phyloP scores from a whole-genome alignment of 192 early-diverging fungal genomes.

The Coemansia sp. region DNA sequence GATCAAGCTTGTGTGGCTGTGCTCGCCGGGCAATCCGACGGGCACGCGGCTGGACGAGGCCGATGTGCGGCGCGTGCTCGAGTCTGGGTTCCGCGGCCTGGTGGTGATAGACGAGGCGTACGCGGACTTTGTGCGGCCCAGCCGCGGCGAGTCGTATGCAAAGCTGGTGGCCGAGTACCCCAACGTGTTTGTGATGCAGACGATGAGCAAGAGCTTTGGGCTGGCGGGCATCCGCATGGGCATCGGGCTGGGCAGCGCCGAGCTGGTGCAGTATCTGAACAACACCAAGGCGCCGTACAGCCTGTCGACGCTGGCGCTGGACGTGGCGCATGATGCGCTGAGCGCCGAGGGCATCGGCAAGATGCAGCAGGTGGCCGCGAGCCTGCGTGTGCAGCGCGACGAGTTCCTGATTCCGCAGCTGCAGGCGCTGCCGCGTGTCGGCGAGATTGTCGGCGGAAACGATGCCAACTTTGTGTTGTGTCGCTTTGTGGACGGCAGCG shows the following conservation, averaged over 20 bases:
- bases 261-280: slow-evolving; percentile 87
- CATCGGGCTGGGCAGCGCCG: slow-evolving; percentile 72
- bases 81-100: slow-evolving; percentile 68
- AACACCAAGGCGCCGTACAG: slow-evolving; percentile 99
- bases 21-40: slow-evolving; percentile 99
- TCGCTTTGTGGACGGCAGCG: slow-evolving; percentile 66
- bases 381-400: slow-evolving; percentile 65
- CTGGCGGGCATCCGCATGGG: slow-evolving; percentile 95
- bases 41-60: slow-evolving; percentile 72
- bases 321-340: slow-evolving; percentile 77
- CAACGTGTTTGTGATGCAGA: slow-evolving; percentile 95
- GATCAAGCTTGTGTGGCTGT: slow-evolving; percentile 92
- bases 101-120: slow-evolving; percentile 99
- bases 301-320: slow-evolving; percentile 83
- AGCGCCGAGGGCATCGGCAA: slow-evolving; percentile 60
- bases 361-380: slow-evolving; percentile 63
- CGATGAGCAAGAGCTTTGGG: slow-evolving; percentile 97
- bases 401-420: slow-evolving; percentile 62
- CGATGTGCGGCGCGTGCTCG: slow-evolving; percentile 53
- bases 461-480: slow-evolving; percentile 96
- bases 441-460: slow-evolving; percentile 77
- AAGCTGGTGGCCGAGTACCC: slow-evolving; percentile 80
- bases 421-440: slow-evolving; percentile 61
- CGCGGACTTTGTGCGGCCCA: slow-evolving; percentile 84
- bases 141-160: slow-evolving; percentile 67